phyloP scores from a whole-genome alignment of 768 basidiomycete genomes.

The Agrocybe pediades region DNA sequence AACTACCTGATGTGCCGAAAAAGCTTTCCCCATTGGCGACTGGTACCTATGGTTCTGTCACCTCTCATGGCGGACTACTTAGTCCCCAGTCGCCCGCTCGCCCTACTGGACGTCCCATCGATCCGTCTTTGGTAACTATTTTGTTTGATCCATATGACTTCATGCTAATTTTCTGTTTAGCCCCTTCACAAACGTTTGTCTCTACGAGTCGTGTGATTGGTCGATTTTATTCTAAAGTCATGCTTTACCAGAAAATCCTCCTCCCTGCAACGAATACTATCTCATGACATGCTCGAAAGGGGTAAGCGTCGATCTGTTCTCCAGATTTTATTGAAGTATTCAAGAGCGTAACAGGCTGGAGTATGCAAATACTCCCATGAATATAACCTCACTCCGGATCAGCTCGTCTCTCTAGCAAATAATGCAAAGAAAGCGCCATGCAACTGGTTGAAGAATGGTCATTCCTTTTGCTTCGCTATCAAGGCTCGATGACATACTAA shows the following conservation, averaged over 20 bases:
- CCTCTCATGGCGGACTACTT: constrained; percentile 61
- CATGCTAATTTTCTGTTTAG: constrained; percentile 34
- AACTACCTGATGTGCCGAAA: constrained; percentile 33
- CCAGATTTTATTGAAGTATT: neutral
- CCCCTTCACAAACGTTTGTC: constrained; percentile 77
- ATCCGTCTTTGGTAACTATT: constrained; percentile 60
- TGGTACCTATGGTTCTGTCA: constrained; percentile 41
- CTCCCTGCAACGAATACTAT: constrained; percentile 86
- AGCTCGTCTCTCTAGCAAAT: constrained; percentile 66
- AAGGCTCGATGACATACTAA: neutral
- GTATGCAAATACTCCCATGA: constrained; percentile 87
- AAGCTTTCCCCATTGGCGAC: constrained; percentile 51
- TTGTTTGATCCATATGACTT: neutral
- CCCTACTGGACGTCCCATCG: constrained; percentile 48
- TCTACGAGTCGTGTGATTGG: neutral
- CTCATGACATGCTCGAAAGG: constrained; percentile 83
- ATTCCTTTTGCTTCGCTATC: neutral
- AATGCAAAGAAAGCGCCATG: constrained; percentile 88
- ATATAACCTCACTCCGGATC: constrained; percentile 70
- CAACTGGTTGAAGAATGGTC: constrained; percentile 81
- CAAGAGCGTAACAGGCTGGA: constrained; percentile 41
- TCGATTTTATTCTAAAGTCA: constrained; percentile 4
- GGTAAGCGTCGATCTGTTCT: constrained; percentile 34
- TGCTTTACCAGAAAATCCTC: constrained; percentile 62
- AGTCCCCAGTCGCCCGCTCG: constrained; percentile 65